phyloP scores from a whole-genome alignment of 495 filamentous ascomycete species.

The Aspergillus incahuasiensis region DNA sequence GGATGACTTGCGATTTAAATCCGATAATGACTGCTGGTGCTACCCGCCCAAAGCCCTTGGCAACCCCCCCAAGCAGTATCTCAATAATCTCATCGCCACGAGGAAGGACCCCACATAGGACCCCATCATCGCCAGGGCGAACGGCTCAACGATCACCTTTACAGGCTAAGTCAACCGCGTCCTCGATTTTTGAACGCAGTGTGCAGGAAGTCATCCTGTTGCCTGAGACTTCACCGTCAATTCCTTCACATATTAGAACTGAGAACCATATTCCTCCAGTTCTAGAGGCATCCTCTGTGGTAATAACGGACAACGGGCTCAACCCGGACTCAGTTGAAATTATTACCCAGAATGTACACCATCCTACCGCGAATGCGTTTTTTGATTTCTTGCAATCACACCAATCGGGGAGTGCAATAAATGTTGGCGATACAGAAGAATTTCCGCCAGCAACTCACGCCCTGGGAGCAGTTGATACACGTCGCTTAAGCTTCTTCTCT shows the following conservation, averaged over 20 bases:
- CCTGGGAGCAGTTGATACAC: constrained; percentile 1
- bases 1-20: neutral
- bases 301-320: constrained; percentile 8
- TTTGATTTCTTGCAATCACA: neutral
- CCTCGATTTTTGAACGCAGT: constrained; percentile 11
- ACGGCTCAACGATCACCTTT: neutral
- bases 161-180: constrained; percentile 5
- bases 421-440: constrained; percentile 5
- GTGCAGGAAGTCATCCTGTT: constrained; percentile 15
- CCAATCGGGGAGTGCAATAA: neutral
- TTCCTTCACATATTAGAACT: constrained; percentile 15
- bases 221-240: constrained; percentile 10
- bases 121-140: constrained; percentile 2
- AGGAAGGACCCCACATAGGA: neutral
- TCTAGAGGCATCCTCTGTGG: constrained; percentile 12
- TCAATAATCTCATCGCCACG: neutral
- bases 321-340: constrained; percentile 12
- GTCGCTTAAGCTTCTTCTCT: constrained; percentile 12
- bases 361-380: neutral
- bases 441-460: neutral
- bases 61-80: neutral
- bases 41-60: constrained; percentile 4
- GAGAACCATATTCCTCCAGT: constrained; percentile 14
- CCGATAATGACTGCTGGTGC: neutral
- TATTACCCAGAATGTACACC: constrained; percentile 10